Percentiles rank a stretch among this genome's conserved stretches.
These are phyloP conservation scores for Cryptomeria japonica DNA, from an alignment of 75 land plant species.

Conservation along the genomic window DNA sequence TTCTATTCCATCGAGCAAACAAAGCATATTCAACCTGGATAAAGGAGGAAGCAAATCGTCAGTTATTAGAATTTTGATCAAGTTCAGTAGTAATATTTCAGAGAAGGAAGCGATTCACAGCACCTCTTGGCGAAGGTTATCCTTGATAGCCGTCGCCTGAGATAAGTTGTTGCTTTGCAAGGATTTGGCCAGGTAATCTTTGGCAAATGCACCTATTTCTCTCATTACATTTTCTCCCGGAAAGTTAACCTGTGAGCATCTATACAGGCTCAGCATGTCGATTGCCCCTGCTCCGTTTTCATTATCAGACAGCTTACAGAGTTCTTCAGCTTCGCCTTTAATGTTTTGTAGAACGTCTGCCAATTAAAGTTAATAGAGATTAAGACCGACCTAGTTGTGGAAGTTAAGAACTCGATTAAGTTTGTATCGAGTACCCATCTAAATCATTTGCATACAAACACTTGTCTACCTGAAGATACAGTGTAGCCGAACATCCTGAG, in stretches of 20 bases:
- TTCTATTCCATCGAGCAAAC: conserved; percentile 70
- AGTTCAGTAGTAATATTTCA: not conserved
- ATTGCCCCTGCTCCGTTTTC: conserved; percentile 71
- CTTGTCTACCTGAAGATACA: conserved; percentile 60
- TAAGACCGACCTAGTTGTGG: not conserved
- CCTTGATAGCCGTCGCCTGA: conserved; percentile 23
- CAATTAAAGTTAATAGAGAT: not conserved
- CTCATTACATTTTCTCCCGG: conserved; percentile 70
- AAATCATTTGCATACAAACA: not conserved
- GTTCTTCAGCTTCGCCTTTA: not conserved
- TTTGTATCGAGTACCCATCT: not conserved
- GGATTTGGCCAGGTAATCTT: not conserved
- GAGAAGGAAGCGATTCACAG: not conserved
- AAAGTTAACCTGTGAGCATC: conserved; percentile 72
- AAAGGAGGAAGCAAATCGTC: not conserved
- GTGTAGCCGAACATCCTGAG: conserved; percentile 76
- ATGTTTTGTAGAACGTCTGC: conserved; percentile 19
- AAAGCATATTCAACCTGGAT: conserved; percentile 73
- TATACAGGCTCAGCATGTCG: conserved; percentile 58
- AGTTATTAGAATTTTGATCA: too few relatives aligned
- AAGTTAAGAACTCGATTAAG: not conserved
- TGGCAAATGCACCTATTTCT: conserved; percentile 48
- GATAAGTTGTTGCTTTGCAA: not conserved
- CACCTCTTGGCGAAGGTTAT: conserved; percentile 26
- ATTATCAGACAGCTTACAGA: conserved; percentile 45